phyloP scores from a whole-genome alignment of 192 early-diverging fungal species.

The Backusella mclennaniae region DNA sequence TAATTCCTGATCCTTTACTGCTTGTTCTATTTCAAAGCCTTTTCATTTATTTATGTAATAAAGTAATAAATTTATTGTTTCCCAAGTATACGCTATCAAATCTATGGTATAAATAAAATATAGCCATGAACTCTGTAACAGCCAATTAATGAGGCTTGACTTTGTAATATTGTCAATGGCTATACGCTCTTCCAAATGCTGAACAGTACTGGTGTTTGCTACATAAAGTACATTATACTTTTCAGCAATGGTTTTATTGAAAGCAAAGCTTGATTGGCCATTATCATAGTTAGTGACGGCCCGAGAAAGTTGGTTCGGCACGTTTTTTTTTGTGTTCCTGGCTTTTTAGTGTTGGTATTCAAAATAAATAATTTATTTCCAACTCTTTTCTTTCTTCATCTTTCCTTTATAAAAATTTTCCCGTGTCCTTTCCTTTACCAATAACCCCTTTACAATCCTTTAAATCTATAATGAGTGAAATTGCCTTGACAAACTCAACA shows the following conservation, averaged over 20 bases:
- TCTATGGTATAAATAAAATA: background rate
- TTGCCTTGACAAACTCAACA: constrained; percentile 1
- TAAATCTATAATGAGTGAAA: constrained; percentile 20
- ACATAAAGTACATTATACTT: background rate
- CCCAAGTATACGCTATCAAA: background rate
- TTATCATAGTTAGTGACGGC: background rate
- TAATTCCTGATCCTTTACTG: background rate
- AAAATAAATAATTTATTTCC: constrained; percentile 8
- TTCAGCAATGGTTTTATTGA: background rate
- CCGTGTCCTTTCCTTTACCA: constrained; percentile 13
- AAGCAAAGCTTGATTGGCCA: background rate
- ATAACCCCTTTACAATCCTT: constrained; percentile 15
- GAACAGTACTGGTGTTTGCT: background rate
- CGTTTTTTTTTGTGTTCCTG: constrained; percentile 9
- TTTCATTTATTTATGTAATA: background rate
- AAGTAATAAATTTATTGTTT: background rate
- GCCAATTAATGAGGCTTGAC: background rate
- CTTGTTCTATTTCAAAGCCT: background rate
- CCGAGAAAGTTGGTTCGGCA: background rate
- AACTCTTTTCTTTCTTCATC: constrained; percentile 1
- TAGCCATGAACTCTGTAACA: background rate
- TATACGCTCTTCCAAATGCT: background rate
- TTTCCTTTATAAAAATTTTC: background rate
- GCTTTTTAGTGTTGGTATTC: constrained; percentile 1
- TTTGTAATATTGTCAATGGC: background rate